A percentile compares a stretch with the other conserved stretches of the same genome.
These are phyloP conservation scores for Diaporthe caulivora DNA, from an alignment of 2,329 filamentous ascomycete species.

Conservation along the genomic window DNA sequence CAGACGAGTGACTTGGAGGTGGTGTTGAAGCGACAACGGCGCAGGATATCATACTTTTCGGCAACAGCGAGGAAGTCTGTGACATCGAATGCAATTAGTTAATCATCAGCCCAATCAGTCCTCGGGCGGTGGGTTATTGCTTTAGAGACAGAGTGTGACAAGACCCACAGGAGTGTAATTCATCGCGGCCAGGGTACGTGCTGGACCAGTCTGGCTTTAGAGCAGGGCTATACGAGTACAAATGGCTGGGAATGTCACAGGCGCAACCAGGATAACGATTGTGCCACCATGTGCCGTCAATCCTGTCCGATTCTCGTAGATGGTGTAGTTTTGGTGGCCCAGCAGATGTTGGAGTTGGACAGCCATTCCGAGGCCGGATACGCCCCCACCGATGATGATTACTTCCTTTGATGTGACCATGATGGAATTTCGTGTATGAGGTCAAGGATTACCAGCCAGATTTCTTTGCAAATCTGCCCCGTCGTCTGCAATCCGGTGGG, in stretches of 20 bases:
- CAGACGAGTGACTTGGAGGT: background rate
- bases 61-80: background rate
- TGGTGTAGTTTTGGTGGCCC: background rate
- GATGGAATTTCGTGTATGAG: too few species aligned
- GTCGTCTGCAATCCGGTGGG: too few species aligned
- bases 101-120: background rate
- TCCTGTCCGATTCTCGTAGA: background rate
- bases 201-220: background rate
- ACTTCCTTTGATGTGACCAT: too few species aligned
- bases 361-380: too few species aligned
- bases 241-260: background rate
- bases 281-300: background rate
- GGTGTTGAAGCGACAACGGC: background rate
- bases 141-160: too few species aligned
- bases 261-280: background rate
- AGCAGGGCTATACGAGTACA: background rate
- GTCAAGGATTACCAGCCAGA: too few species aligned
- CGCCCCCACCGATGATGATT: too few species aligned
- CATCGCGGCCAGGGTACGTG: background rate
- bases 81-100: background rate
- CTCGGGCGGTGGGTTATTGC: background rate
- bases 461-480: too few species aligned
- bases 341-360: background rate
- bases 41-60: background rate
- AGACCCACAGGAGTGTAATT: background rate